A percentile compares a stretch with the other conserved stretches of the same genome.
Evolutionary conservation across 352 stramenopile species (phyloP).

Genomic region (Pythium scleroteichum): DNA sequence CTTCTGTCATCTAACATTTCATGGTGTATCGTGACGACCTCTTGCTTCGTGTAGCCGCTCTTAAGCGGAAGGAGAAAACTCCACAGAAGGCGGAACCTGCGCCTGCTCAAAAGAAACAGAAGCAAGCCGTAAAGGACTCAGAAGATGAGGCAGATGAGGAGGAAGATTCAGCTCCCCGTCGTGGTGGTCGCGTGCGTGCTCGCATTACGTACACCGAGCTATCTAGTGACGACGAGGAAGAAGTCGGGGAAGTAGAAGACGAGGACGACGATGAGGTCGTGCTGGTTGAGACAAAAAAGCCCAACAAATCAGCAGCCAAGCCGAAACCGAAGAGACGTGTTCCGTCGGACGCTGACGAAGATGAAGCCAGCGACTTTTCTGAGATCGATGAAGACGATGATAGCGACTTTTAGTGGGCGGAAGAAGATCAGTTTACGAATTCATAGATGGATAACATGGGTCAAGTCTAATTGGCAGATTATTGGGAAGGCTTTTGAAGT

Average conservation of each 20-base stretch:
- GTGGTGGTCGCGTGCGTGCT: constrained; percentile 23
- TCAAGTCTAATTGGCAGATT: too few relatives aligned
- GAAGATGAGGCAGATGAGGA: constrained; percentile 32
- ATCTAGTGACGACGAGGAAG: constrained; percentile 58
- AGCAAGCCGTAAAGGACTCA: constrained; percentile 21
- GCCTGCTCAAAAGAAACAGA: constrained; percentile 41
- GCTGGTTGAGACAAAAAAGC: constrained; percentile 18
- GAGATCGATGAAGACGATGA: constrained; percentile 43
- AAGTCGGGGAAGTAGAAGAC: constrained; percentile 33
- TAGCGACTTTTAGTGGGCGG: constrained; percentile 54
- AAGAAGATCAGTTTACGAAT: background rate
- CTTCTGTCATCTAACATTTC: background rate
- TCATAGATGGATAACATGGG: too few relatives aligned
- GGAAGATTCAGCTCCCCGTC: constrained; percentile 12
- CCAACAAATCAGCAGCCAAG: constrained; percentile 19
- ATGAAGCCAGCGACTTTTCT: constrained; percentile 54
- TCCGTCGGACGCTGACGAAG: constrained; percentile 27
- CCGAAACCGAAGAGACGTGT: constrained; percentile 25
- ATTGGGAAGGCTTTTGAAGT: too few relatives aligned
- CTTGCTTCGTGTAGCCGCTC: constrained; percentile 19
- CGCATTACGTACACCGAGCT: constrained; percentile 44
- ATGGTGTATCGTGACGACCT: too few relatives aligned
- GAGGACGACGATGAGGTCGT: constrained; percentile 26
- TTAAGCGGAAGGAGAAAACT: constrained; percentile 37
- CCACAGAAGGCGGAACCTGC: constrained; percentile 30